phyloP scores from a whole-genome alignment of 331 rosid genomes.

The Acacia concinna region DNA sequence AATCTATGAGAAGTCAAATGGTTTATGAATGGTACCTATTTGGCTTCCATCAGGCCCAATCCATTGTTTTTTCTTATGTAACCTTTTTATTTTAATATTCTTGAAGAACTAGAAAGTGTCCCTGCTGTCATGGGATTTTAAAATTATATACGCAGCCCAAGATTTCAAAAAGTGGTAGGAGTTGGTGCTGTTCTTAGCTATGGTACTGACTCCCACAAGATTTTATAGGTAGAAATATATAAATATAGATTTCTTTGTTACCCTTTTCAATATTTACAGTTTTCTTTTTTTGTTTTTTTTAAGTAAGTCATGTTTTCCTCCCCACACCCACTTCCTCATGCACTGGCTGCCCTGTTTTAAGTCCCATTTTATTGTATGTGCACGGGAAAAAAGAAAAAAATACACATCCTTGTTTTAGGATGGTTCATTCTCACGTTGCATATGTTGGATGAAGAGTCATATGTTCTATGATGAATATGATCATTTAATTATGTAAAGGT shows the following conservation, averaged over 20 bases:
- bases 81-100: not conserved
- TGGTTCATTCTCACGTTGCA: not conserved
- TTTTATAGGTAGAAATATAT: not conserved
- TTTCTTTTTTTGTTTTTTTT: too few relatives aligned
- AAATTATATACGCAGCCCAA: not conserved
- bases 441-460: not conserved
- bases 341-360: too few relatives aligned
- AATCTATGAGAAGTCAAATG: not conserved
- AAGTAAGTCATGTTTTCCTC: not conserved
- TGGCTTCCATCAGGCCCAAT: not conserved
- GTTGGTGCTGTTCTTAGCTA: not conserved
- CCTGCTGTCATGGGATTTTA: not conserved
- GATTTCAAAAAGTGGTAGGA: not conserved
- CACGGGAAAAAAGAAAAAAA: not conserved
- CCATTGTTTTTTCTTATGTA: not conserved
- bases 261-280: not conserved
- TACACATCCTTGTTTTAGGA: not conserved
- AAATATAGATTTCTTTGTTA: not conserved
- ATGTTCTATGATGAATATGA: conserved; percentile 10
- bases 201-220: not conserved
- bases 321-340: too few relatives aligned
- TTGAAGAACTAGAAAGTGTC: not conserved
- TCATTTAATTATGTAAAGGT: conserved; percentile 15
- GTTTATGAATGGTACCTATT: not conserved
- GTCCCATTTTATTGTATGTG: not conserved